Conservation (phyloP, 352 stramenopile genomes). For the Pythium dissimile region DNA sequence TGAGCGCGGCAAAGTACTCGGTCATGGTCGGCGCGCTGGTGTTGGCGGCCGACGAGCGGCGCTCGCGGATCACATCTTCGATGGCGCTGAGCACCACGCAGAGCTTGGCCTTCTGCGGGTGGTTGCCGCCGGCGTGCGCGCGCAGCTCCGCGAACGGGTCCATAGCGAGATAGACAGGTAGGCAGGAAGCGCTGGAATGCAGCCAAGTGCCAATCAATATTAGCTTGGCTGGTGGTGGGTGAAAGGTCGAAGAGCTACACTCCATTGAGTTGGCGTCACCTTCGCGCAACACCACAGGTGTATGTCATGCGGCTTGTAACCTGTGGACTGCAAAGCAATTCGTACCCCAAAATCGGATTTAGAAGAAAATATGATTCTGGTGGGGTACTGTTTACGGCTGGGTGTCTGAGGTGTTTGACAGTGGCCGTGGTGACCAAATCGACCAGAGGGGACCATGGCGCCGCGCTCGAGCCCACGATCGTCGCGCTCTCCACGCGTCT, state of each 20-base stretch:
- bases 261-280: constrained; percentile 29
- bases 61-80: constrained; percentile 81
- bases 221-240: constrained; percentile 17
- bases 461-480: background rate
- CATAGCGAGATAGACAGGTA: constrained; percentile 25
- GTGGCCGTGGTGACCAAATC: too few relatives aligned
- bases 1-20: constrained; percentile 86
- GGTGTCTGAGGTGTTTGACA: too few relatives aligned
- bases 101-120: constrained; percentile 83
- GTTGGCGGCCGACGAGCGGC: constrained; percentile 21
- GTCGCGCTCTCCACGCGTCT: background rate
- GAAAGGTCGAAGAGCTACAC: constrained; percentile 38
- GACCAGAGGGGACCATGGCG: background rate
- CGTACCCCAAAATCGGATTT: too few relatives aligned
- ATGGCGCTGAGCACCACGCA: constrained; percentile 83
- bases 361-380: too few relatives aligned
- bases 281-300: constrained; percentile 31
- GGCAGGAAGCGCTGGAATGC: constrained; percentile 1
- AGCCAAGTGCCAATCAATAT: constrained; percentile 12
- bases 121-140: constrained; percentile 66
- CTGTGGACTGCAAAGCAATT: too few relatives aligned
- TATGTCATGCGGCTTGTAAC: background rate
- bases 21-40: constrained; percentile 42
- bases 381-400: too few relatives aligned
- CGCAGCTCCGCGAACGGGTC: constrained; percentile 80